phyloP scores from a whole-genome alignment of 768 basidiomycete species.

The Auricularia sp. region DNA sequence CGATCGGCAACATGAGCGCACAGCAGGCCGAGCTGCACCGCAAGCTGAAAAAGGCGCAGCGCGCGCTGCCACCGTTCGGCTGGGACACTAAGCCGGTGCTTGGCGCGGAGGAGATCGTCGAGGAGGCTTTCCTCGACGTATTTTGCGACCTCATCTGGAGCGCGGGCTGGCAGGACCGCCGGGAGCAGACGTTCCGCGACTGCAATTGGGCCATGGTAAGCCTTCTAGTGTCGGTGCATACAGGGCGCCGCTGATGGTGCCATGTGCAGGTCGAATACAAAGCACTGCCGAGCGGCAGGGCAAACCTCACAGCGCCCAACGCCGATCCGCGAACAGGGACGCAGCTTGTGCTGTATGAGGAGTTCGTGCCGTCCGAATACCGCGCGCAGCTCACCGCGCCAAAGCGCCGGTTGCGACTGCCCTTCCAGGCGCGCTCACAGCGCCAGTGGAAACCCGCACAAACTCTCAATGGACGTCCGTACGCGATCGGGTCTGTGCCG shows the following conservation, averaged over 20 bases:
- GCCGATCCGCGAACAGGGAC: slow-evolving; percentile 64
- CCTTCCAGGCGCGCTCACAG: slow-evolving; percentile 33
- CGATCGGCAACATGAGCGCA: slow-evolving; percentile 62
- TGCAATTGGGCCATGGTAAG: slow-evolving; percentile 89
- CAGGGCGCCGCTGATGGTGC: neutral
- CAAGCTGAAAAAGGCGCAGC: slow-evolving; percentile 75
- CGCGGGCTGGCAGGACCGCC: slow-evolving; percentile 79
- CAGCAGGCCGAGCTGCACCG: slow-evolving; percentile 63
- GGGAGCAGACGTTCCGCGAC: slow-evolving; percentile 72
- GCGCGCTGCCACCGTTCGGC: slow-evolving; percentile 67
- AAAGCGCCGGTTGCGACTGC: slow-evolving; percentile 30
- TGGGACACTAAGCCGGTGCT: slow-evolving; percentile 82
- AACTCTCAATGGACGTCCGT: slow-evolving; percentile 73
- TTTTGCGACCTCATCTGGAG: slow-evolving; percentile 77
- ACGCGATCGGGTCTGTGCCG: slow-evolving; percentile 52
- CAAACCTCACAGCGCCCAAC: slow-evolving; percentile 12
- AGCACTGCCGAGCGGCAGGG: slow-evolving; percentile 39
- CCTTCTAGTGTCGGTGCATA: slow-evolving; percentile 1
- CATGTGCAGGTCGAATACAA: slow-evolving; percentile 72
- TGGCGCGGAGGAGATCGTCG: slow-evolving; percentile 71
- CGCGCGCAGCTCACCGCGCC: slow-evolving; percentile 56
- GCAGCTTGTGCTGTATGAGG: slow-evolving; percentile 79
- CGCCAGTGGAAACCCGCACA: slow-evolving; percentile 62
- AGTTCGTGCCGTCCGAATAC: slow-evolving; percentile 86
- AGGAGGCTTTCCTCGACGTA: slow-evolving; percentile 83